phyloP scores from a whole-genome alignment of 2,329 filamentous ascomycete genomes.

The Aspergillus sp. region DNA sequence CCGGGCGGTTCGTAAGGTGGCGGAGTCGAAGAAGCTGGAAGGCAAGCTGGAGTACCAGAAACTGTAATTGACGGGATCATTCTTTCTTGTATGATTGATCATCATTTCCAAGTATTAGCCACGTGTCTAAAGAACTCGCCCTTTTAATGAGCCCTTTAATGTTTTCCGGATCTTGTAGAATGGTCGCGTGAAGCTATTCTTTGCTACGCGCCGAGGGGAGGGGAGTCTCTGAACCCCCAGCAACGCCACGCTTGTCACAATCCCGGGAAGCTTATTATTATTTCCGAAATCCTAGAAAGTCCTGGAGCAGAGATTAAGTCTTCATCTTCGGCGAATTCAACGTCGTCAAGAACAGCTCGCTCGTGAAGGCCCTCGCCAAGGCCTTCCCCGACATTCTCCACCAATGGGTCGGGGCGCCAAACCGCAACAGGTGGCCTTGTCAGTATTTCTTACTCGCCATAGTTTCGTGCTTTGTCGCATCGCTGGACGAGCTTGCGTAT shows the following conservation, averaged over 20 bases:
- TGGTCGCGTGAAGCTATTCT: too few species aligned
- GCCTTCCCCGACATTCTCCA: background rate
- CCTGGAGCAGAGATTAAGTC: too few species aligned
- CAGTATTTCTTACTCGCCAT: background rate
- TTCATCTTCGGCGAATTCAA: too few species aligned
- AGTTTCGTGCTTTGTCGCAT: background rate
- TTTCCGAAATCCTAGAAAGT: background rate
- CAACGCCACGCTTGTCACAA: background rate
- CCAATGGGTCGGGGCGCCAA: background rate
- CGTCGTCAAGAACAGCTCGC: too few species aligned
- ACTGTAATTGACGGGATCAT: slow-evolving; percentile 55
- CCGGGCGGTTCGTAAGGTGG: slow-evolving; percentile 96
- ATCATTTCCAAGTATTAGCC: slow-evolving; percentile 14
- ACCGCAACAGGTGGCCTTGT: background rate
- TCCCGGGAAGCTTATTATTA: background rate
- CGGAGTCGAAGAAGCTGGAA: slow-evolving; percentile 96
- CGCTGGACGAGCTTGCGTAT: background rate
- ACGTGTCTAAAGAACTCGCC: slow-evolving; percentile 4
- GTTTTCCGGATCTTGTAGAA: too few species aligned
- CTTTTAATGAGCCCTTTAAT: background rate
- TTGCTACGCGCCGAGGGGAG: background rate
- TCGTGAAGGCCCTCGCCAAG: background rate
- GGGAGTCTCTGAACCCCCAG: too few species aligned
- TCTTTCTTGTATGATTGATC: slow-evolving; percentile 16
- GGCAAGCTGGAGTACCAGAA: slow-evolving; percentile 98